Evolutionary conservation across 169 alveolate genomes (phyloP), one percentile per base, ranked within the genome.

Genomic region (Plasmodium coatneyi): DNA sequence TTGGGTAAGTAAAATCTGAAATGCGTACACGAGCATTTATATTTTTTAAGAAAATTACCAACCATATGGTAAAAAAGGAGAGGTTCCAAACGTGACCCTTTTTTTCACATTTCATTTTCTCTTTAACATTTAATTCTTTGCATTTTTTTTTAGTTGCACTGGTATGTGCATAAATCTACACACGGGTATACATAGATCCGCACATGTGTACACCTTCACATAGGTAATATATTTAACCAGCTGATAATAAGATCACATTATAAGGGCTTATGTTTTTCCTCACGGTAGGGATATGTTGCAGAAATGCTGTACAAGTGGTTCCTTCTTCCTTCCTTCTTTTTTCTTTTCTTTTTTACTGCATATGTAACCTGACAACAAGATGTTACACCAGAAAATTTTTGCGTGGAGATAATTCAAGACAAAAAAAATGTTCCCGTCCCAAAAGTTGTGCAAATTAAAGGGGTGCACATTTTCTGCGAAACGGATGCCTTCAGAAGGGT

Each of bases 11-110:
- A 54, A 74, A 52, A 39, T 72, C 46, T 19, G 93, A 74, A 49
- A 76, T 76, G 80, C 56, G 54, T 49, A 86, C 49, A 74, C 19
- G 74, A 86, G 93, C 93, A 9, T 52, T 86, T 86, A 76, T 74
- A 16, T 39, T 52, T 76, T 54, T 74, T 83, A 83, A 76, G 46
- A 52, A 74, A 74, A 86, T 49, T 34, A 78, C 36, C 79, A 74
- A 39, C 36, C 74, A 71, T 83, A 71, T 70, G 74, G 76, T 54
- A 25, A 78, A 86, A 86, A 72, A 52, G 60, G 46, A 86, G n/a
- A 76, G 22, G 30, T 32, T 76, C 36, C 74, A 41, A 70, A n/a
- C 66, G 22, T 54, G 78, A 22, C 54, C 60, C 22, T 25, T 52
- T 36, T 32, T 36, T 86, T 74, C 80, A 4, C 9, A 41, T 74